phyloP scores from a whole-genome alignment of 2,329 filamentous ascomycete genomes.

The Cladosporium sp. region DNA sequence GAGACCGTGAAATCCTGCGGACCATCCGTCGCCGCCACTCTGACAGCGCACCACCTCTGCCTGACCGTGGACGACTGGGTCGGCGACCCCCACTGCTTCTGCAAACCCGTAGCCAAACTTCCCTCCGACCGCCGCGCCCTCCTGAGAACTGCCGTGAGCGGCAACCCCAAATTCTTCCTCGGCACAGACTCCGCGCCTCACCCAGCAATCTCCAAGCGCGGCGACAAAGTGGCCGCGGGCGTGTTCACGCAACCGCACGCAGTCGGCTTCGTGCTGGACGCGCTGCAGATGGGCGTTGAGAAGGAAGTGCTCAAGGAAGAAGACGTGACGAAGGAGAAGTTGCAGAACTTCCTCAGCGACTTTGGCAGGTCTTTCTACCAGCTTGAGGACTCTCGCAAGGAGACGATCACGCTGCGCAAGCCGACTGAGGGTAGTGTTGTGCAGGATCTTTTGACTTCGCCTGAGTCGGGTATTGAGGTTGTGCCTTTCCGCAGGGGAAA shows the following conservation, averaged over 20 bases:
- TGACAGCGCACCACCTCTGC: conserved; percentile 83
- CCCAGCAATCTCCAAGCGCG: conserved; percentile 56
- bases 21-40: conserved; percentile 70
- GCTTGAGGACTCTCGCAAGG: conserved; percentile 41
- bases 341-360: conserved; percentile 55
- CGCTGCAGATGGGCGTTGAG: conserved; percentile 59
- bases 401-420: conserved; percentile 55
- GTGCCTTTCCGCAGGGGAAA: conserved; percentile 63
- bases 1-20: conserved; percentile 74
- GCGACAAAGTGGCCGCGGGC: conserved; percentile 60
- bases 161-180: conserved; percentile 67
- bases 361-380: conserved; percentile 58
- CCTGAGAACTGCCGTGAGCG: conserved; percentile 58
- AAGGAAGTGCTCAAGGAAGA: conserved; percentile 50
- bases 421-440: conserved; percentile 48
- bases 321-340: conserved; percentile 50
- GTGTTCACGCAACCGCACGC: conserved; percentile 77
- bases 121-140: conserved; percentile 70
- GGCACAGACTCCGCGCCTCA: conserved; percentile 72
- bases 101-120: conserved; percentile 63
- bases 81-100: conserved; percentile 71
- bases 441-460: conserved; percentile 50
- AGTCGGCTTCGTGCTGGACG: conserved; percentile 61
- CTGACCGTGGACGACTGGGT: conserved; percentile 73
- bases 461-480: conserved; percentile 53